Evolutionary conservation across 1,284 basidiomycete genomes (phyloP).

Genomic region (Leucoagaricus sp.): DNA sequence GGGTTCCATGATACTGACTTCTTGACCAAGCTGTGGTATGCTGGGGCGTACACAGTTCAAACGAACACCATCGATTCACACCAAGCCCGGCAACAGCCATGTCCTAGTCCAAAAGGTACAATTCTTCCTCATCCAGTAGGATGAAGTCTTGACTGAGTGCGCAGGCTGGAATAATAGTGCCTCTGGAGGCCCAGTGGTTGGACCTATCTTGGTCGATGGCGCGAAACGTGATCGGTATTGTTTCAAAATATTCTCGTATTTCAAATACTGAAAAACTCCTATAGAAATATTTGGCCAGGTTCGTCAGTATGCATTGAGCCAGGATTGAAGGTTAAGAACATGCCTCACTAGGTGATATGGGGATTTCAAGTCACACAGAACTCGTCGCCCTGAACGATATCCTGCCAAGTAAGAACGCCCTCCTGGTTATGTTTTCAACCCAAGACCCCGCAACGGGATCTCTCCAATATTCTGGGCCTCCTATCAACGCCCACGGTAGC

Average conservation of each 20-base stretch:
- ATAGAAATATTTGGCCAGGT: conserved; percentile 13
- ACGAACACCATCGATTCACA: conserved; percentile 48
- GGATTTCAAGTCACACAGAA: conserved; percentile 36
- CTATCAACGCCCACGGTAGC: conserved; percentile 33
- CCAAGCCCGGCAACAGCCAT: conserved; percentile 40
- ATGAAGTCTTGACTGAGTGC: neutral
- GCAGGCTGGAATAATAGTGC: conserved; percentile 24
- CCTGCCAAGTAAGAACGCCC: conserved; percentile 27
- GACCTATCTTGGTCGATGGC: conserved; percentile 37
- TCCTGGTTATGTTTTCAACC: conserved; percentile 14
- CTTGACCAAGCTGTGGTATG: conserved; percentile 52
- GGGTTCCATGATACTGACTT: conserved; percentile 46
- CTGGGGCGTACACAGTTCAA: conserved; percentile 55
- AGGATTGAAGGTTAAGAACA: neutral
- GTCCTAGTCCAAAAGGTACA: conserved; percentile 32
- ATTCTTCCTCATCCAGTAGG: neutral
- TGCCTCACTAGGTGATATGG: conserved; percentile 32
- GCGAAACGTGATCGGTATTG: conserved; percentile 37
- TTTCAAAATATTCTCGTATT: neutral
- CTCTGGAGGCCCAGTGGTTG: conserved; percentile 32
- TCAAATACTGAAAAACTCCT: neutral
- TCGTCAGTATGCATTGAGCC: neutral
- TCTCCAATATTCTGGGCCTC: conserved; percentile 32
- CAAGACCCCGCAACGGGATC: conserved; percentile 13
- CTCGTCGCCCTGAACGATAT: conserved; percentile 35